Evolutionary conservation across 257 asterid species (phyloP).

Genomic region (Avicennia marina): DNA sequence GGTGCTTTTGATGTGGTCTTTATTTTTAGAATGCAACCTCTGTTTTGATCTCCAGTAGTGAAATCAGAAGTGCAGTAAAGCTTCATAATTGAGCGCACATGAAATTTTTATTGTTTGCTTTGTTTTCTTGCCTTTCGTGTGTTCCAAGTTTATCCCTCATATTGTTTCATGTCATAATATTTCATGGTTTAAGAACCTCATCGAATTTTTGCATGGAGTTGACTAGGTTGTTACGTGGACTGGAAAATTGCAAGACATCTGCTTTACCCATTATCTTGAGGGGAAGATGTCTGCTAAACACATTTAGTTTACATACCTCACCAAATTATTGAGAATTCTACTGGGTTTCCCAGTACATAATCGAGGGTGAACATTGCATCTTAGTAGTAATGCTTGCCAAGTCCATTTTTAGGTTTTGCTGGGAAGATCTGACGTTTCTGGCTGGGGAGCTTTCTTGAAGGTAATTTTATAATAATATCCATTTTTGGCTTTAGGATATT

Average conservation of each 20-base stretch:
- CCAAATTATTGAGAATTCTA: slow-evolving; percentile 9
- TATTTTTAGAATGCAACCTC: not conserved
- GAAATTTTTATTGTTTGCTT: no score
- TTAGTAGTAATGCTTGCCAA: slow-evolving; percentile 9
- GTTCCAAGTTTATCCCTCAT: no score
- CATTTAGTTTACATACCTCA: not conserved
- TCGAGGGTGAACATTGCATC: not conserved
- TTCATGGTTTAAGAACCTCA: no score
- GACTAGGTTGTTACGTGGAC: no score
- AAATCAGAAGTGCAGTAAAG: no score
- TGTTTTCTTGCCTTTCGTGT: no score
- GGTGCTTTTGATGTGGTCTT: not conserved
- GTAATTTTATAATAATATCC: slow-evolving; percentile 23
- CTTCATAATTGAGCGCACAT: no score
- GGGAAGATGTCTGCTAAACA: no score
- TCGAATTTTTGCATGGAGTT: no score
- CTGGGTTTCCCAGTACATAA: slow-evolving; percentile 8
- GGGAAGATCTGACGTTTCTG: slow-evolving; percentile 91
- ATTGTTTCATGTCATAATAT: no score
- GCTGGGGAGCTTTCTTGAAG: slow-evolving; percentile 99
- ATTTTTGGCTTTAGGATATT: not conserved
- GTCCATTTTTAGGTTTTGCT: slow-evolving; percentile 59
- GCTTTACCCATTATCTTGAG: no score
- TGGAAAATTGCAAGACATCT: no score
- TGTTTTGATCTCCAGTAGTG: not conserved